Evolutionary conservation across 169 alveolate species (phyloP), one percentile per base, ranked within the genome.

Genomic region (Plasmodium sp.): DNA sequence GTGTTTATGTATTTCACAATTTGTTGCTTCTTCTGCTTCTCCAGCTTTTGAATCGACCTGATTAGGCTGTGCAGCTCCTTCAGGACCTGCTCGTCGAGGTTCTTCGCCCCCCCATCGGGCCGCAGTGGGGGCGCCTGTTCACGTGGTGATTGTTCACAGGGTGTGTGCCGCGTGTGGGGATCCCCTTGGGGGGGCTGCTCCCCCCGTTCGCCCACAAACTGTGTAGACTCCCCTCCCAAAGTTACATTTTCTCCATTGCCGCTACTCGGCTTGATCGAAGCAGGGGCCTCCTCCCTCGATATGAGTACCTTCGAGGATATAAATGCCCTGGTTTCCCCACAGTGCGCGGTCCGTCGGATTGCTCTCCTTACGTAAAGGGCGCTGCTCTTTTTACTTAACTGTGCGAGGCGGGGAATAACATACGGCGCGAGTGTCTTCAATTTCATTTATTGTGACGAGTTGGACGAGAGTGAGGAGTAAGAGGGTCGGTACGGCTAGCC

Each of bases 1-100:
- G 94, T 90, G 12, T 90, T 39, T 27, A 90, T 90, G 36, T 90
- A 90, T 0, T 39, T 79, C 18, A 90, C 82, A 27, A 90, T 90
- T 31, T 79, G 67, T 14, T 81, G 56, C 48, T 81, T 90, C 51
- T 80, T 27, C 48, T 80, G 36, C 34, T 18, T 51, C 51, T 90
- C 84, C 41, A 90, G 6, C 14, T 62, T 79, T 81, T 90, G 67
- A 10, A 90, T 90, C 7, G 90, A 80, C 56, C 34, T 43, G 41
- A 90, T 81, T 79, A 90, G 45, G 54, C 31, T 81, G 14, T 58
- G 54, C 7, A 90, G 51, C 36, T 90, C 91, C 0, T 31, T 62
- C 39, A 43, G 34, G 10, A 71, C 83, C 73, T 90, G 79, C 18
- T 81, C 71, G 67, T 90, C 83, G 10, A 86, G 33, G 45, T 62